Evolutionary conservation across 106 monocot species (phyloP), one percentile per base, ranked within the genome.

Genomic region (Triglochin maritima): DNA sequence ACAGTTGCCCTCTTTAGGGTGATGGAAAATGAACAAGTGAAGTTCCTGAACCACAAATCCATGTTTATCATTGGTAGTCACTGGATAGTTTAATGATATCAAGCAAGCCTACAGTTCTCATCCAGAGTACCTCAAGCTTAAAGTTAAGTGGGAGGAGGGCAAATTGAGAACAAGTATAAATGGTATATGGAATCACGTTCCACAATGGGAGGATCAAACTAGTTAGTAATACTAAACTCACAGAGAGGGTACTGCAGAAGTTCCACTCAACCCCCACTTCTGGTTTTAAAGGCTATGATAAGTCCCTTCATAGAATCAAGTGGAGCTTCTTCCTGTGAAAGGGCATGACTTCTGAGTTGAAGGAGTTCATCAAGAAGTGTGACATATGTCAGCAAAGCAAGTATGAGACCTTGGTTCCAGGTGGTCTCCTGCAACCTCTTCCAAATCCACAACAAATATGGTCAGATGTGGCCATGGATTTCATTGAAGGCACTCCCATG

Each of bases 321-420:
- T 3, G n/a, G 4, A 47, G 4, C n/a, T n/a, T n/a, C 10, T 57
- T 15, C 13, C 4, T 7, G n/a, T 58, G 56, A 7, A 9, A n/a
- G 0, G 47, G 69, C 3, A 13, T 57, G 69, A 7, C 4, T 17
- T 7, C 5, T 0, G 46, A 46, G 5, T 1, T 58, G 0, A 46
- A 58, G 46, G 10, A 44, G 12, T 69, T 43, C 9, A 47, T 69
- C 16, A 12, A 12, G 0, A 0, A 9, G 4, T 69, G 69, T 59
- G 69, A 56, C 7, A 10, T 69, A 2, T 69, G 56, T 44, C 46
- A 69, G n/a, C n/a, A n/a, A n/a, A n/a, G n/a, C n/a, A n/a, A n/a
- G n/a, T n/a, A n/a, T n/a, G 41, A 45, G 57, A 47, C 11, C n/a
- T 12, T 45, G 43, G 42, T 42, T 6, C 57, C 57, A 16, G 47